Evolutionary conservation across 2,329 filamentous ascomycete genomes (phyloP).

Genomic region (Endocalyx cinctus): DNA sequence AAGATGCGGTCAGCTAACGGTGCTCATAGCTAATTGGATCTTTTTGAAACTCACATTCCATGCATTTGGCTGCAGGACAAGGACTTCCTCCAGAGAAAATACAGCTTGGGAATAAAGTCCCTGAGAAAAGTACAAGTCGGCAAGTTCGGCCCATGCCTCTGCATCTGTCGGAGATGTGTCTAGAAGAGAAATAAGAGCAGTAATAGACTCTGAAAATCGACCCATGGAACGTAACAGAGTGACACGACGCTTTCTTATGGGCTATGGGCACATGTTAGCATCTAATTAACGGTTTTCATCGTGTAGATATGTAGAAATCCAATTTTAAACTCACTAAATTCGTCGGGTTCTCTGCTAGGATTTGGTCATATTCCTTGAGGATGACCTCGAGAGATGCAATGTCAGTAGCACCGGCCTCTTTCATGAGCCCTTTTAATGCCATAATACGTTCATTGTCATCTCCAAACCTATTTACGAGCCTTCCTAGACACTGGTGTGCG

Average conservation of each 20-base stretch:
- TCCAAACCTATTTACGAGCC: slow-evolving; percentile 77
- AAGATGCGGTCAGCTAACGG: too few relatives aligned
- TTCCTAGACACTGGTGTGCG: slow-evolving; percentile 70
- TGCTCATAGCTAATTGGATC: too few relatives aligned
- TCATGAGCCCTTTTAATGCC: slow-evolving; percentile 75
- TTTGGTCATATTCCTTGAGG: slow-evolving; percentile 71
- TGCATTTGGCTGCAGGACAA: slow-evolving; percentile 82
- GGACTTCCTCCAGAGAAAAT: slow-evolving; percentile 83
- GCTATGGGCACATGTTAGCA: too few relatives aligned
- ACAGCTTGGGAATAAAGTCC: slow-evolving; percentile 78
- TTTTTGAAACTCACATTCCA: slow-evolving; percentile 90
- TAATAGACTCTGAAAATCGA: slow-evolving; percentile 66
- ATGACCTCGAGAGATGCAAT: slow-evolving; percentile 62
- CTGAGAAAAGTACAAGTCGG: slow-evolving; percentile 78
- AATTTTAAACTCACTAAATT: slow-evolving; percentile 74
- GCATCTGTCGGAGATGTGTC: slow-evolving; percentile 84
- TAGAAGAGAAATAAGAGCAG: slow-evolving; percentile 68
- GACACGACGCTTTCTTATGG: slow-evolving; percentile 78
- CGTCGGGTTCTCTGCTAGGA: slow-evolving; percentile 67
- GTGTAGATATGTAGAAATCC: too few relatives aligned
- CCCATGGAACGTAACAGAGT: slow-evolving; percentile 74
- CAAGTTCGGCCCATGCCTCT: slow-evolving; percentile 89
- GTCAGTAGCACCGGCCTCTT: slow-evolving; percentile 73
- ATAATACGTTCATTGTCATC: slow-evolving; percentile 79
- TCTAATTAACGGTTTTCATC: too few relatives aligned